Base-by-base conservation (phyloP, 768 basidiomycete species). In the Naganishia onofrii region DNA sequence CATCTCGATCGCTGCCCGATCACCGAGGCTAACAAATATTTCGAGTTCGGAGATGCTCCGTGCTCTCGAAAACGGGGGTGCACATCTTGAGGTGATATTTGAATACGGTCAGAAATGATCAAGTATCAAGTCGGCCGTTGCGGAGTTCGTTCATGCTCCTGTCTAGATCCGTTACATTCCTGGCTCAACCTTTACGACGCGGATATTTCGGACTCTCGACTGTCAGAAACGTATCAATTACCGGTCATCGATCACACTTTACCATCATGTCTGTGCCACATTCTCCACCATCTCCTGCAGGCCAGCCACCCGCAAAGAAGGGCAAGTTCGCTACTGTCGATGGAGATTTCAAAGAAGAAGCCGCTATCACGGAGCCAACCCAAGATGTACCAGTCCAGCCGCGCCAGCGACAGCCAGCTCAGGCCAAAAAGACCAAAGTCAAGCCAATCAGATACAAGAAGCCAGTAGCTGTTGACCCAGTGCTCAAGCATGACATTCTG, bases 401-500 rank as follows among this genome's bases (percentile, higher is more conserved):
- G 23, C 32, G 46, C 23, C 29, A 21, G 0, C 64, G 54, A 31
- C 52, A 70, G 28, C 48, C 48, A 51, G 48, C 48, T 51, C 48
- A 52, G 7, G 17, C 3, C 17, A 70, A 54, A 52, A 70, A 70
- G 29, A 15, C 31, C 8, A 70, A 70, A 34, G 7, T 26, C 26
- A 64, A 51, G 53, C 32, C 60, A 3, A 51, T 54, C 65, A 66
- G 48, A 44, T 28, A 66, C 32, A 65, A 58, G 53, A 70, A 57
- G 38, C 38, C 69, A 54, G 36, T 55, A 23, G 46, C 70, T 19
- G 54, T 72, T 38, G 71, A 72, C 51, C 57, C 65, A 19, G 71
- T 72, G 0, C 44, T 72, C 9, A 46, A 68, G 52, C 52, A 68
- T 23, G 71, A 72, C 54, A 63, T 72, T 42, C 29, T 72, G 42